Conservation (phyloP, 2,329 filamentous ascomycete species). For the Calonectria hawksworthii region DNA sequence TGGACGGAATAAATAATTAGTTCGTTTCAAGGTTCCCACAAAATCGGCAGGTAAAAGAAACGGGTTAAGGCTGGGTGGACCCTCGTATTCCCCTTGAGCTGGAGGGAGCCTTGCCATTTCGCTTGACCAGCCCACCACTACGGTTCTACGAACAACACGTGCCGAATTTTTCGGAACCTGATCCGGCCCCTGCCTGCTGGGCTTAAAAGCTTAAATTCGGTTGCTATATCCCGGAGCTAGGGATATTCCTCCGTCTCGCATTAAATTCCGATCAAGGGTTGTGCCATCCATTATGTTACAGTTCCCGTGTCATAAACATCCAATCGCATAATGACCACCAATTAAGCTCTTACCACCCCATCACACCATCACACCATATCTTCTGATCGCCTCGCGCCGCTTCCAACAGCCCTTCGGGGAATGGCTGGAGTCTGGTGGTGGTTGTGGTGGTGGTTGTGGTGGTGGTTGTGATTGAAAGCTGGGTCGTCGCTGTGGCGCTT, state of each 20-base stretch:
- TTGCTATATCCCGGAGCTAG: not conserved
- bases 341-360: too few relatives aligned
- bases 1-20: conserved; percentile 6
- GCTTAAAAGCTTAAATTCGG: not conserved
- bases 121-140: not conserved
- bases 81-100: not conserved
- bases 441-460: not conserved
- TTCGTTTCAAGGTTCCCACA: not conserved
- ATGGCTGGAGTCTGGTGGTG: conserved; percentile 23
- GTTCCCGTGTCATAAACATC: not conserved
- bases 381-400: conserved; percentile 16
- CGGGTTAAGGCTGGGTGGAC: conserved; percentile 3
- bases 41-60: conserved; percentile 6
- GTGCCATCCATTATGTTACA: not conserved
- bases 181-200: not conserved
- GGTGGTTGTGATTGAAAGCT: not conserved
- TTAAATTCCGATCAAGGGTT: not conserved
- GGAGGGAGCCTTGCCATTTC: not conserved
- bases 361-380: too few relatives aligned
- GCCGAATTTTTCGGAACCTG: not conserved
- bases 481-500: conserved; percentile 9
- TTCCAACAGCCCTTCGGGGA: conserved; percentile 34
- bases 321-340: too few relatives aligned
- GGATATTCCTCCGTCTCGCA: not conserved
- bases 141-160: not conserved